Base-by-base conservation (phyloP, 129 eudicot genomes). In the Helichrysum umbraculigerum region DNA sequence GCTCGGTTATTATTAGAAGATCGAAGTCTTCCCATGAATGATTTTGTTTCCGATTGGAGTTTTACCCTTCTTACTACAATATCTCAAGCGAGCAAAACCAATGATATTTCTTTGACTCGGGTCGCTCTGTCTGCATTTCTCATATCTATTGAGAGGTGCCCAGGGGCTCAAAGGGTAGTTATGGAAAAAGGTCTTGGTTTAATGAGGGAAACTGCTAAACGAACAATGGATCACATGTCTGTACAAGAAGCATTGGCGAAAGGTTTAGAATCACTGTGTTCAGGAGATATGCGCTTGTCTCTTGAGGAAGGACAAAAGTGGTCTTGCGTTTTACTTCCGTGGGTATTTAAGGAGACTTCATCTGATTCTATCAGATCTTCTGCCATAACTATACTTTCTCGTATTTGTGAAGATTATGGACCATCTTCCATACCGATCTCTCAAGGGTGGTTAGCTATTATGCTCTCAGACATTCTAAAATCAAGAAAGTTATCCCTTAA, bases 401-500 rank as follows among this genome's bases (percentile, higher is more conserved):
- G 81, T 75, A 83, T 91, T 73, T 89, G 93, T 78, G 96, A 95
- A 74, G 96, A 91, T 67, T 83, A 89, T 88, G 99, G 99, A 37
- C 96, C 97, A 64, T 87, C 87, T 51, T 81, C 96, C 60, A 56
- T 95, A 58, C 96, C 94, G 2, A 89, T 95, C 72, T 95, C 99
- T 77, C 97, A 91, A 86, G 99, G 90, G 71, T 95, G 99, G 97
- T 75, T 95, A 76, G 88, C 96, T 82, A 79, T 95, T 63, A 78
- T 95, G 85, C 81, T 95, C 41, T 84, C 83, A 42, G 96, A 89
- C 85, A 69, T 87, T 83, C 72, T 95, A 81, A 86, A 80, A 50
- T 79, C 80, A 62, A 85, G 76, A 70, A 95, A 95, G 82, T 75
- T 74, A 41, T 83, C 92, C 73, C 72, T 71, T 39, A 89, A 89